Base-by-base conservation (phyloP, 768 basidiomycete species). In the Rhizopogon vesiculosus region DNA sequence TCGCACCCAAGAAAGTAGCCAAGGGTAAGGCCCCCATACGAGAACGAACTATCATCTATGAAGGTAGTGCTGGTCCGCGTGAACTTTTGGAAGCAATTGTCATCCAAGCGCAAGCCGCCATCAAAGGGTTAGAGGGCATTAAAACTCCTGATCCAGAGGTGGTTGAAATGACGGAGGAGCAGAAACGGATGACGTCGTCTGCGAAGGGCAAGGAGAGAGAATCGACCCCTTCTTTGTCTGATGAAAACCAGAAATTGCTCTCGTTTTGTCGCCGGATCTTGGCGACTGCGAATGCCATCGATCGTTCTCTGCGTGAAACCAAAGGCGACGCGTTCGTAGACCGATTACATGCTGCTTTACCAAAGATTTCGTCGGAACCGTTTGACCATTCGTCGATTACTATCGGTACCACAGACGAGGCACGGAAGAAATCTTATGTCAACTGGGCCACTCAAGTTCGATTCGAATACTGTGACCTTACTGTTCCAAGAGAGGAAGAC, bases 401-500 rank as follows among this genome's bases (percentile, higher is more conserved):
- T 16, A 74, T 77, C 2, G 84, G 82, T 38, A 67, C 76, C 7
- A 85, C 86, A 2, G 86, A 91, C 42, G 90, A 88, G 66, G 80
- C 79, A 29, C 76, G 84, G 1, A 76, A 76, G 61, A 85, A 84
- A 66, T 77, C 79, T 7, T 97, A 98, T 68, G 64, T 89, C 53
- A 82, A 88, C 41, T 98, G 95, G 94, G 92, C 91, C 5, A 89
- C 77, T 9, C 76, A 67, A 59, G 81, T 82, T 25, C 79, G 93
- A 51, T 98, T 97, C 72, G 91, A 95, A 69, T 96, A 97, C 66
- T 94, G 92, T 66, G 93, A 97, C 70, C 77, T 97, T 59, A 80
- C 84, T 1, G 66, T 89, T 28, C 72, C 79, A 9, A 53, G 60
- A 7, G 38, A 63, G 29, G 61, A 61, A 29, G 54, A 7, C 55